These are phyloP conservation scores for Candida patagonica DNA, from an alignment of 805 yeast genomes.

Conservation along the genomic window DNA sequence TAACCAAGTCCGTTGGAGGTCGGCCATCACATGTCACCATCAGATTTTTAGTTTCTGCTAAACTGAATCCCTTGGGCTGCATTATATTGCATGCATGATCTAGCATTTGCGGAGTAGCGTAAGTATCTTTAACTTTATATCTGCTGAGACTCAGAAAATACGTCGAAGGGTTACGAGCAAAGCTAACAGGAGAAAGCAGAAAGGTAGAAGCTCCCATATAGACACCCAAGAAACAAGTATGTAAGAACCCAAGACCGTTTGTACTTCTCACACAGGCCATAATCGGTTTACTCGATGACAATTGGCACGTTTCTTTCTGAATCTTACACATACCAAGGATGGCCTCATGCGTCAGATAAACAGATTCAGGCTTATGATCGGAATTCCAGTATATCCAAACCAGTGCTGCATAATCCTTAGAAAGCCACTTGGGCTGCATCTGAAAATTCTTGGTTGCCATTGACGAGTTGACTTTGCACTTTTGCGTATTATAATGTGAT, in stretches of 20 bases:
- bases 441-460: constrained; percentile 19
- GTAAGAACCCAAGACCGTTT: constrained; percentile 79
- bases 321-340: constrained; percentile 76
- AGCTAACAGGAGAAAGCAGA: constrained; percentile 68
- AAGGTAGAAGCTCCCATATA: constrained; percentile 82
- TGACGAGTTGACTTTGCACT: constrained; percentile 33
- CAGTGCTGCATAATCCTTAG: constrained; percentile 40
- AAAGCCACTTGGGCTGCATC: constrained; percentile 20
- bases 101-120: constrained; percentile 75
- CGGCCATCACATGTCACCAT: constrained; percentile 75
- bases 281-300: constrained; percentile 61
- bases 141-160: constrained; percentile 65
- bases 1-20: constrained; percentile 51
- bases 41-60: constrained; percentile 63
- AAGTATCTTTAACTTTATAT: constrained; percentile 76
- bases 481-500: constrained; percentile 57
- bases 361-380: constrained; percentile 58
- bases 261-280: constrained; percentile 83
- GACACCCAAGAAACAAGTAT: constrained; percentile 74
- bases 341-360: constrained; percentile 46
- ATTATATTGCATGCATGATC: constrained; percentile 55
- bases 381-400: constrained; percentile 65
- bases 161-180: constrained; percentile 60
- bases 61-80: constrained; percentile 51
- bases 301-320: constrained; percentile 83